Evolutionary conservation across 352 stramenopile species (phyloP).

Genomic region (Globisporangium alternatum): DNA sequence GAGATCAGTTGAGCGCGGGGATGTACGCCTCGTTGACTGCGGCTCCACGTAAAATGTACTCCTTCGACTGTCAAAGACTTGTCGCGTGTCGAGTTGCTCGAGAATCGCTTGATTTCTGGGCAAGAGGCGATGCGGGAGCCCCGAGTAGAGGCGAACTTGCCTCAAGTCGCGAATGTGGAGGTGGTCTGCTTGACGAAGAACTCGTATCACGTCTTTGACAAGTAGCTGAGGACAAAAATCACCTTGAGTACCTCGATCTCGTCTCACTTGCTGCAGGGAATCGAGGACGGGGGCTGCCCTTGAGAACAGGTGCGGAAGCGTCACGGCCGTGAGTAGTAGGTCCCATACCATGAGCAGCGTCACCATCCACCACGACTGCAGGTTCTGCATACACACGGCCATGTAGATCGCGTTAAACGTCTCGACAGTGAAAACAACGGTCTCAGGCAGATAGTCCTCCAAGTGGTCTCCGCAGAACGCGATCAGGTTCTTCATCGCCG

Average conservation of each 20-base stretch:
- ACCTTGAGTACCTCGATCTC: neutral
- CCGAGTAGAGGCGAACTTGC: neutral
- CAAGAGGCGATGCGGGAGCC: neutral
- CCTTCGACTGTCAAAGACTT: neutral
- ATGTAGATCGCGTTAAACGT: constrained; percentile 1
- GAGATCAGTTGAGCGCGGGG: neutral
- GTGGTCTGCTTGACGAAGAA: neutral
- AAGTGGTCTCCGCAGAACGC: neutral
- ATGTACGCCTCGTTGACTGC: neutral
- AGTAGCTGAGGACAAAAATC: neutral
- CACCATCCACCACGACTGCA: neutral
- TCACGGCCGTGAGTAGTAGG: neutral
- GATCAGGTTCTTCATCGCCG: neutral
- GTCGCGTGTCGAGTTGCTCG: neutral
- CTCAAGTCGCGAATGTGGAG: neutral
- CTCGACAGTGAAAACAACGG: constrained; percentile 1
- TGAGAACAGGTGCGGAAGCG: neutral
- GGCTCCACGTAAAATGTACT: neutral
- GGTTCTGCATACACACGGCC: neutral
- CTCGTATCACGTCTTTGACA: neutral
- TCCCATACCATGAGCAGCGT: neutral
- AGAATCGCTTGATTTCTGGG: neutral
- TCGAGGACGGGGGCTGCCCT: neutral
- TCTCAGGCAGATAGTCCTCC: neutral
- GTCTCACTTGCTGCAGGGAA: neutral